Evolutionary conservation across 345 rosid species (phyloP).

Genomic region (Salix udensis): DNA sequence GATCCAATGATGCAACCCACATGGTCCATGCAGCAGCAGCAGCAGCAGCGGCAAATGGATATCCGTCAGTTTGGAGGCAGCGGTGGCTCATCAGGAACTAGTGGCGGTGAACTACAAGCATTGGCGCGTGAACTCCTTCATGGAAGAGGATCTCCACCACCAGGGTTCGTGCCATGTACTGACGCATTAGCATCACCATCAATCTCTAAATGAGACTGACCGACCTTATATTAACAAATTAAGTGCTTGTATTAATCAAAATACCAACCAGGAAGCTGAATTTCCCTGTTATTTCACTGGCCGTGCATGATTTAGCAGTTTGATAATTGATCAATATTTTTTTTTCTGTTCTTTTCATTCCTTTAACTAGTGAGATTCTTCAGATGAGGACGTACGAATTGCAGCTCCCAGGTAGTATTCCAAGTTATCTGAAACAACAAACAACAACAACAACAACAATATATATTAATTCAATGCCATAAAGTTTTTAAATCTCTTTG

Average conservation of each 20-base stretch:
- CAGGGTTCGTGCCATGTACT: slow-evolving; percentile 32
- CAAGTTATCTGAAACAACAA: too few relatives aligned
- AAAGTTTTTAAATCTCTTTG: too few relatives aligned
- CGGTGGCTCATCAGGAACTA: slow-evolving; percentile 25
- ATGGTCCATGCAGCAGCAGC: slow-evolving; percentile 55
- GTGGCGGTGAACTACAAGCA: slow-evolving; percentile 62
- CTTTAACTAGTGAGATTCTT: not conserved
- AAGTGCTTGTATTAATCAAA: slow-evolving; percentile 14
- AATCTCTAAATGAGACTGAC: slow-evolving; percentile 44
- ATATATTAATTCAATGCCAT: too few relatives aligned
- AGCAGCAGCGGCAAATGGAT: slow-evolving; percentile 53
- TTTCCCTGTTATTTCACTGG: slow-evolving; percentile 17
- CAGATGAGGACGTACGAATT: not conserved
- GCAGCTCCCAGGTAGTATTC: too few relatives aligned
- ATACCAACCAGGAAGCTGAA: slow-evolving; percentile 18
- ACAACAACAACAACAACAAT: too few relatives aligned
- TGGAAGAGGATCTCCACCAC: slow-evolving; percentile 60
- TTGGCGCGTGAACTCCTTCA: slow-evolving; percentile 73
- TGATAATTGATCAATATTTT: not conserved
- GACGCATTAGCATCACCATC: slow-evolving; percentile 54
- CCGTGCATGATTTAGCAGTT: slow-evolving; percentile 2
- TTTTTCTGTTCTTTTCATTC: not conserved
- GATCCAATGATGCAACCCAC: slow-evolving; percentile 65
- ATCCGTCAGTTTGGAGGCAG: slow-evolving; percentile 53
- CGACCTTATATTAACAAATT: not conserved